Base-by-base conservation (phyloP, 345 rosid species). In the Clausena lansium region DNA sequence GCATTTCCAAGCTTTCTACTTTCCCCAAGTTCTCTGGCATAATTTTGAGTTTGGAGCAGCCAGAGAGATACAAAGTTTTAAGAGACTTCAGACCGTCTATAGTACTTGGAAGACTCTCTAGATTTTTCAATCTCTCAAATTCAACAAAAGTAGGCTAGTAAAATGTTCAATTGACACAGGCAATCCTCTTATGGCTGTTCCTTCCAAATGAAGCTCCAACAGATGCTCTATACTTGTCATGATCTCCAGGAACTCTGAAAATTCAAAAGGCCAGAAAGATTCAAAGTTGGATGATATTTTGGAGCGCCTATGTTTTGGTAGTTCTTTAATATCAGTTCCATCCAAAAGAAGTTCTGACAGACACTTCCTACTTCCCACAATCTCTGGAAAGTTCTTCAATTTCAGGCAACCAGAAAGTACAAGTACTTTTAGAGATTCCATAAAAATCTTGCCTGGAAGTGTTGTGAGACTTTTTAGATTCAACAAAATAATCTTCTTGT, bases 281-380 rank as follows among this genome's bases (percentile, higher is more conserved):
- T 39, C 45, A 39, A 39, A 9, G 45, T 39, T 39, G 13, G 45
- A 39, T 39, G 45, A 39, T 39, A 39, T 39, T 2, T 39, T 39
- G 45, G 45, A 2, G 45, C 45, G 45, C 45, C 9, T 39, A 39
- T 39, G 45, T 39, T 39, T 39, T 10, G 87, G 81, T 30, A 87
- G 63, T 65, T 84, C 78, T 63, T 39, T 64, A 32, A 87, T 74
- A 1, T 74, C 74, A 6, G 87, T 84, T 39, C 78, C 86, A 52
- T 78, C 57, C 30, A 84, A 66, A 36, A 54, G 25, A n/a, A 87
- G 79, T 55, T 74, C 77, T 14, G 64, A 57, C 67, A 84, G 50
- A 24, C 35, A 4, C 19, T 64, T 63, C 83, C 79, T 83, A 32
- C 78, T 80, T 36, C 74, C 68, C 0, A 54, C 52, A 10, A 79